Evolutionary conservation across 2,329 filamentous ascomycete genomes (phyloP), one percentile per base, ranked within the genome.

Genomic region (Trichoderma sp.): DNA sequence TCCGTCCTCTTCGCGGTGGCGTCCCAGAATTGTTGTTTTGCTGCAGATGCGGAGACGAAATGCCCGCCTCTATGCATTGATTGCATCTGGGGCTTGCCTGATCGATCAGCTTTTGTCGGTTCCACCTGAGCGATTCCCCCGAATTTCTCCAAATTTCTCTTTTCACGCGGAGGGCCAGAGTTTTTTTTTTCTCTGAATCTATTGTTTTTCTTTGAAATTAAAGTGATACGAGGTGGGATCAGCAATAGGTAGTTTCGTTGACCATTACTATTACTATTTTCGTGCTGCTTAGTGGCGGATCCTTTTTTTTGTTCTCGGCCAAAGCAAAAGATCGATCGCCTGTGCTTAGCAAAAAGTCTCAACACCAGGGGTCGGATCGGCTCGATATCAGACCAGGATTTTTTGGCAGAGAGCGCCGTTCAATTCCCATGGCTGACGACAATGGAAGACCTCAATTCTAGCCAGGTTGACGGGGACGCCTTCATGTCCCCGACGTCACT

Each of bases 401-500:
- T 40, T 43, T 4, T 24, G 31, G 35, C 52, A 56, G 5, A 40
- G 16, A 19, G 33, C 33, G 35, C 56, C 35, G 7, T 49, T n/a
- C 40, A 19, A 0, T 7, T 24, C 53, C 55, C 24, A 71, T 71
- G 68, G 68, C 55, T 29, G 24, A 40, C 24, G 71, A 58, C 47
- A 66, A 70, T 37, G 60, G 58, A 68, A 16, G 67, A 68, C 31
- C n/a, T n/a, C 29, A 49, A 21, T 52, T 40, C 53, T 47, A 61
- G 57, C 52, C 67, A 57, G 13, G 37, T 40, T 40, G 67, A 68
- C n/a, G 59, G 49, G 40, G 67, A 68, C 57, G 27, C 61, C 31
- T 72, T 70, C 60, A 69, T 70, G 61, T 72, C 71, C 21, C 71
- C 71, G 7, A 55, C 59, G 53, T 72, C 74, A 24, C 72, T 75